These are phyloP conservation scores for Geum urbanum DNA, from an alignment of 306 rosid species.

Conservation along the genomic window DNA sequence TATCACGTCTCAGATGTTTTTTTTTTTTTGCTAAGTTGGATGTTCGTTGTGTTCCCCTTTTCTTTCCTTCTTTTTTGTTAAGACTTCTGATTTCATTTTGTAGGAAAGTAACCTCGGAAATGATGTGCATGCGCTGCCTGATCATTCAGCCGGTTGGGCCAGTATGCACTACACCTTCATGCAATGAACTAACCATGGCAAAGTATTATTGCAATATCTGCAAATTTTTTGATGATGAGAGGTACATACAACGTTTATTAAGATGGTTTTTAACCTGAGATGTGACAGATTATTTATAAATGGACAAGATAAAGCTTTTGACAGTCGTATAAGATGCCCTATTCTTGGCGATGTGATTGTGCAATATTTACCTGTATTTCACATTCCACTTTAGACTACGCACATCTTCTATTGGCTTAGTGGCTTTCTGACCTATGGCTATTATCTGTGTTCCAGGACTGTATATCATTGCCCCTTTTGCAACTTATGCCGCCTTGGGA, in stretches of 20 bases:
- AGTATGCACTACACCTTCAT: slow-evolving; percentile 68
- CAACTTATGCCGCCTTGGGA: slow-evolving; percentile 96
- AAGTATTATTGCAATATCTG: slow-evolving; percentile 84
- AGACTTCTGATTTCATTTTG: slow-evolving; percentile 25
- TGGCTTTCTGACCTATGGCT: neutral
- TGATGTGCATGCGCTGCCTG: slow-evolving; percentile 93
- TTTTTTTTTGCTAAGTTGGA: slow-evolving; percentile 15
- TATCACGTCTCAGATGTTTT: neutral
- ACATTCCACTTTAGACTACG: neutral
- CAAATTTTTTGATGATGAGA: slow-evolving; percentile 96
- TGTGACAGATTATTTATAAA: neutral
- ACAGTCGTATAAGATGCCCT: neutral
- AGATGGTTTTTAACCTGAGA: neutral
- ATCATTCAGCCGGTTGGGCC: slow-evolving; percentile 84
- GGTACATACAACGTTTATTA: slow-evolving; percentile 41
- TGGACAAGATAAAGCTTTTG: neutral
- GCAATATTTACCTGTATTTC: neutral
- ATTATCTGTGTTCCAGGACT: slow-evolving; percentile 45
- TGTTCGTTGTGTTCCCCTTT: neutral
- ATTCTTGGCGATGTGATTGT: neutral
- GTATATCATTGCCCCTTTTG: slow-evolving; percentile 99
- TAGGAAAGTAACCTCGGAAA: slow-evolving; percentile 89
- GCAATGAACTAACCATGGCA: slow-evolving; percentile 85
- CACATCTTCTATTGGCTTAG: neutral
- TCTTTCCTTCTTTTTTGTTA: neutral